A percentile compares a stretch with the other conserved stretches of the same genome.
Conservation (phyloP, 2,329 filamentous ascomycete species). For the Chrysosporium queenslandicum region DNA sequence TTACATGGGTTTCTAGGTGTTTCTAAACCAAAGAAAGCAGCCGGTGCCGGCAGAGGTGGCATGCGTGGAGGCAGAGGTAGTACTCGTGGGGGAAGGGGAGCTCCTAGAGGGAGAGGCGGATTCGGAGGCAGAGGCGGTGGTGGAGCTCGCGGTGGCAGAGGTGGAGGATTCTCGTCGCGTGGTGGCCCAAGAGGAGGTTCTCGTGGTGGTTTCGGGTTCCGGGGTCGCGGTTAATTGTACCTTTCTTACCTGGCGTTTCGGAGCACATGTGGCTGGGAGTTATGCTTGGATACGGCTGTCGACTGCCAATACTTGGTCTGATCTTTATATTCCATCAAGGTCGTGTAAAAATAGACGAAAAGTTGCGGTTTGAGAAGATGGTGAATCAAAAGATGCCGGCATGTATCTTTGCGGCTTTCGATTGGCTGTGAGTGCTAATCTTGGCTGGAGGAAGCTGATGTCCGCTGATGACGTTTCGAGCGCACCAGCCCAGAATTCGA, state of each 20-base stretch:
- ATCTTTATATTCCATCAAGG: not conserved
- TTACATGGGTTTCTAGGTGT: slow-evolving; percentile 43
- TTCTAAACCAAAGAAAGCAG: slow-evolving; percentile 59
- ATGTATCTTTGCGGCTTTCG: not conserved
- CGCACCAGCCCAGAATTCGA: not conserved
- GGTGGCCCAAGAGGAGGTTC: slow-evolving; percentile 25
- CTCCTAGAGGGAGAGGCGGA: slow-evolving; percentile 46
- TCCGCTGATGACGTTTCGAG: slow-evolving; percentile 4
- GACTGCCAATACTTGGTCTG: not conserved
- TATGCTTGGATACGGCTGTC: slow-evolving; percentile 3
- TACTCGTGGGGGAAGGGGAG: slow-evolving; percentile 38
- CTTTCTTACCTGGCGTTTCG: slow-evolving; percentile 18
- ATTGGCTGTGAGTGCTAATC: slow-evolving; percentile 1
- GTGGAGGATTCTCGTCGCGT: slow-evolving; percentile 26
- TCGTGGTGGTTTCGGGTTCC: slow-evolving; percentile 28
- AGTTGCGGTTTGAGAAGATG: slow-evolving; percentile 1
- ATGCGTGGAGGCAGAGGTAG: slow-evolving; percentile 39
- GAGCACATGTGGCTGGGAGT: slow-evolving; percentile 15
- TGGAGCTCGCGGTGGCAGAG: slow-evolving; percentile 36
- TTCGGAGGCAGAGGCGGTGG: slow-evolving; percentile 32
- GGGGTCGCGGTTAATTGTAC: slow-evolving; percentile 20
- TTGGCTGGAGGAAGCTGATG: not conserved
- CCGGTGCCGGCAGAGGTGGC: slow-evolving; percentile 47
- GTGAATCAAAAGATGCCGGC: not conserved
- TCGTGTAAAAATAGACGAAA: slow-evolving; percentile 10